These are phyloP conservation scores for Quercus tomentella DNA, from an alignment of 331 rosid genomes.

Conservation along the genomic window DNA sequence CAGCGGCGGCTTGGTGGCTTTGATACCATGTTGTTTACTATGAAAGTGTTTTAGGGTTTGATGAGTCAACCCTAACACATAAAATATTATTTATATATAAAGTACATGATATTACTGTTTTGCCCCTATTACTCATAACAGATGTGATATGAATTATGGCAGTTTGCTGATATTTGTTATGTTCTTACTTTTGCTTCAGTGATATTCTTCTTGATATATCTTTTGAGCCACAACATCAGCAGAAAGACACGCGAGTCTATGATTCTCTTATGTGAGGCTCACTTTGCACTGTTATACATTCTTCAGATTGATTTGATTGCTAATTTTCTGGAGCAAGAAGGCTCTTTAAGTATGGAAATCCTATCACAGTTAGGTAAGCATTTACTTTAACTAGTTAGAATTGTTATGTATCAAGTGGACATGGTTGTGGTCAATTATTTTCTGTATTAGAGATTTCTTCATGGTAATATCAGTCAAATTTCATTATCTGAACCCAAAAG, in stretches of 20 bases:
- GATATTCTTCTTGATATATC: constrained; percentile 88
- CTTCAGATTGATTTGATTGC: constrained; percentile 69
- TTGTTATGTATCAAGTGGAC: background rate
- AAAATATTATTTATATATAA: no score
- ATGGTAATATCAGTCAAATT: background rate
- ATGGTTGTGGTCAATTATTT: background rate
- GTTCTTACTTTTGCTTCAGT: constrained; percentile 54
- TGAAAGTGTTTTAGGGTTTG: no score
- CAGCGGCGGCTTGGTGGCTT: no score
- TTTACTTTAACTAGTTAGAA: constrained; percentile 10
- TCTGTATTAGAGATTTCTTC: background rate
- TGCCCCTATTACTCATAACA: no score
- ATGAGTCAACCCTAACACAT: no score
- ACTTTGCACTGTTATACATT: constrained; percentile 67
- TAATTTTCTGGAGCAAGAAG: constrained; percentile 59
- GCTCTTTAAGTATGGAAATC: constrained; percentile 70
- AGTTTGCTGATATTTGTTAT: constrained; percentile 36
- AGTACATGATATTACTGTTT: no score
- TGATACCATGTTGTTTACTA: no score
- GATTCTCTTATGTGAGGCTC: constrained; percentile 81
- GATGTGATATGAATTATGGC: constrained; percentile 22
- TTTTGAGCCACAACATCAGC: constrained; percentile 83
- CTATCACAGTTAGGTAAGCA: constrained; percentile 75
- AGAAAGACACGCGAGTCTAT: constrained; percentile 68
- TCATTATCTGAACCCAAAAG: background rate